phyloP scores from a whole-genome alignment of 1,139 yeast species.

The Kodamaea sp. region DNA sequence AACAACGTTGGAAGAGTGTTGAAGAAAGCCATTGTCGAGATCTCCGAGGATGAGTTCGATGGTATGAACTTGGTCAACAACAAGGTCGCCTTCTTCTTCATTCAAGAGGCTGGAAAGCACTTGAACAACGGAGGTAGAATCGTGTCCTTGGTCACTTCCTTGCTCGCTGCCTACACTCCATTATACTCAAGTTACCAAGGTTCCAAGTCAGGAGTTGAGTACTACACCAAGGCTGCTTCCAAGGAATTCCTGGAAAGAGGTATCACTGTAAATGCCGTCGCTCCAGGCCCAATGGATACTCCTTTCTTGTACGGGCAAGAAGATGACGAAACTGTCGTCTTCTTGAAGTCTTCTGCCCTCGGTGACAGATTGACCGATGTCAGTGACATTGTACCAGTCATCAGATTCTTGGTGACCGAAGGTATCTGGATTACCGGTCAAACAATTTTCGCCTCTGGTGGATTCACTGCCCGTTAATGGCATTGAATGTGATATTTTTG shows the following conservation, averaged over 20 bases:
- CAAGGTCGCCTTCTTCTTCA: conserved; percentile 61
- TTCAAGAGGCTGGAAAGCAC: conserved; percentile 55
- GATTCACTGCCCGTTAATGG: conserved; percentile 61
- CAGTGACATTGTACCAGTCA: conserved; percentile 63
- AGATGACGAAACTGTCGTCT: conserved; percentile 51
- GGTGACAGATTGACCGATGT: conserved; percentile 56
- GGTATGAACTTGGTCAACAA: conserved; percentile 54
- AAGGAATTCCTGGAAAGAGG: conserved; percentile 53
- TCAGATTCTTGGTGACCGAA: conserved; percentile 60
- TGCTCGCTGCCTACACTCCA: conserved; percentile 66
- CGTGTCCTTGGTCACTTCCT: conserved; percentile 59
- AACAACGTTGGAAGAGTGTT: conserved; percentile 68
- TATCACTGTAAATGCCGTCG: conserved; percentile 58
- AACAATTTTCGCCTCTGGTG: conserved; percentile 64
- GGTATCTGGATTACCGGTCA: conserved; percentile 75
- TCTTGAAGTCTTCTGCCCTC: conserved; percentile 51
- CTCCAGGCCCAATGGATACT: conserved; percentile 76
- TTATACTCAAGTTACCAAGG: conserved; percentile 61
- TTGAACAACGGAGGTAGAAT: conserved; percentile 56
- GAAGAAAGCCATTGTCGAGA: conserved; percentile 57
- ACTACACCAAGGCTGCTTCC: conserved; percentile 56
- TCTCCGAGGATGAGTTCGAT: conserved; percentile 55
- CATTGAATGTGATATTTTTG: too few relatives aligned
- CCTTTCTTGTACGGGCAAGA: conserved; percentile 69
- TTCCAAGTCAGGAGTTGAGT: conserved; percentile 61